Percentiles rank a stretch among this genome's conserved stretches.
Conservation (phyloP, 2,329 filamentous ascomycete species). For the Byssoonygena ceratinophila region DNA sequence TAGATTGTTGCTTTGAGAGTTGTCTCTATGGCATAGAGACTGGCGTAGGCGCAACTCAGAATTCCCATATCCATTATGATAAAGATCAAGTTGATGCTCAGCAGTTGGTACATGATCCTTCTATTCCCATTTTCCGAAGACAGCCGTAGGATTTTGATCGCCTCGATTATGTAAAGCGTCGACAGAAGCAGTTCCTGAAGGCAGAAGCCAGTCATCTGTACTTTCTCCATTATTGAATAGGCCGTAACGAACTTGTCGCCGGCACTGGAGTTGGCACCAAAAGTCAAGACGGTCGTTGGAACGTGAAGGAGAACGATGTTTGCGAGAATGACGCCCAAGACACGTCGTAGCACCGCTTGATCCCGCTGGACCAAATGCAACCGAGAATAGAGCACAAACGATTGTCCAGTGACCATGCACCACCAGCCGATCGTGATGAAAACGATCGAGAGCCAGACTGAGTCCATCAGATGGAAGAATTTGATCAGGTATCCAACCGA, state of each 20-base stretch:
- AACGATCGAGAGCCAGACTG: constrained; percentile 35
- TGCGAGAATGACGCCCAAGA: constrained; percentile 31
- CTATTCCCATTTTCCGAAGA: constrained; percentile 35
- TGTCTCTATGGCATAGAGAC: constrained; percentile 39
- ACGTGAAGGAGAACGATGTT: constrained; percentile 29
- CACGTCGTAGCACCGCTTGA: constrained; percentile 22
- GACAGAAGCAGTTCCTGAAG: constrained; percentile 42
- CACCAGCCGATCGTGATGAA: constrained; percentile 30
- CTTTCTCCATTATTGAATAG: constrained; percentile 35
- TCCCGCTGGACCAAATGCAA: constrained; percentile 31
- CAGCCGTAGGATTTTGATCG: constrained; percentile 41
- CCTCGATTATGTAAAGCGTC: constrained; percentile 43
- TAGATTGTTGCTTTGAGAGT: constrained; percentile 40
- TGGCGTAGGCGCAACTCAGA: constrained; percentile 36
- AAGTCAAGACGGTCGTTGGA: constrained; percentile 29
- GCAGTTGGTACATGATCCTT: constrained; percentile 41
- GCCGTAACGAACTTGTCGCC: constrained; percentile 21
- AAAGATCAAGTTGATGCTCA: constrained; percentile 41
- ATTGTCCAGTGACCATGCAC: constrained; percentile 31
- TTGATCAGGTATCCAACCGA: constrained; percentile 41
- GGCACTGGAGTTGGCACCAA: constrained; percentile 23
- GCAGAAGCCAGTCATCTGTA: constrained; percentile 42
- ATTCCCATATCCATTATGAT: constrained; percentile 39
- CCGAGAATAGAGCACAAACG: constrained; percentile 33
- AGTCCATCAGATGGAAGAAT: constrained; percentile 32